Evolutionary conservation across 2,329 filamentous ascomycete species (phyloP).

Genomic region (Trichoderma atrobrunneum): DNA sequence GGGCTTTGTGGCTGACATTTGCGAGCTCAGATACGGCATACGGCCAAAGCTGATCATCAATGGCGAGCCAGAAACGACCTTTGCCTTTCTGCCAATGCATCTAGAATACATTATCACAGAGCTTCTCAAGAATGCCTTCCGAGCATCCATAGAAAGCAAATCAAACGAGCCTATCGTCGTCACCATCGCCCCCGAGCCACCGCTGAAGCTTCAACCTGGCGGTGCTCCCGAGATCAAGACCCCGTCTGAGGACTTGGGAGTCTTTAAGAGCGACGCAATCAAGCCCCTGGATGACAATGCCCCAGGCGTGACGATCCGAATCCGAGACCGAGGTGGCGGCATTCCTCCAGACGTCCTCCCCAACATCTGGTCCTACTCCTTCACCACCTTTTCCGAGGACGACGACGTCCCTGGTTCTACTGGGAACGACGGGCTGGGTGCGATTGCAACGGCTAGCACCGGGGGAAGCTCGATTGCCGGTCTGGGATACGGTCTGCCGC

Average conservation of each 20-base stretch:
- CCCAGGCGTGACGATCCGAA: slow-evolving; percentile 89
- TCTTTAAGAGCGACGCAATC: slow-evolving; percentile 48
- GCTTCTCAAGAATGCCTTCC: slow-evolving; percentile 93
- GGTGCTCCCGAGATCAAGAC: slow-evolving; percentile 31
- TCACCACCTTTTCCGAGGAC: slow-evolving; percentile 83
- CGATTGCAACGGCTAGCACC: slow-evolving; percentile 68
- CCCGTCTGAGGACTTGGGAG: slow-evolving; percentile 39
- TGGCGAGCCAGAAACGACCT: slow-evolving; percentile 81
- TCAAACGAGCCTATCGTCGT: slow-evolving; percentile 82
- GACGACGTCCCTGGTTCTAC: slow-evolving; percentile 41
- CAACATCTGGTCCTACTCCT: slow-evolving; percentile 95
- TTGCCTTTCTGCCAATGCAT: slow-evolving; percentile 93
- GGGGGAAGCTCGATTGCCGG: slow-evolving; percentile 85
- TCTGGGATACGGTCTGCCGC: slow-evolving; percentile 84
- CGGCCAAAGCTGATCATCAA: slow-evolving; percentile 77
- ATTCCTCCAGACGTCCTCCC: slow-evolving; percentile 80
- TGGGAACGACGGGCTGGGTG: slow-evolving; percentile 60
- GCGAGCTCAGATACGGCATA: slow-evolving; percentile 91
- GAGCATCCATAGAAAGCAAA: slow-evolving; percentile 84
- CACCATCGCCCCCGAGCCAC: slow-evolving; percentile 75
- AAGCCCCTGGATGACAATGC: slow-evolving; percentile 60
- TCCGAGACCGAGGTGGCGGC: slow-evolving; percentile 91
- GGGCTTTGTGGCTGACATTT: slow-evolving; percentile 90
- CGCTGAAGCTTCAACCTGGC: slow-evolving; percentile 31
- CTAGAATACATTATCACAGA: slow-evolving; percentile 97